These are phyloP conservation scores for Aphanomyces stellatus DNA, from an alignment of 352 stramenopile genomes.

Conservation along the genomic window DNA sequence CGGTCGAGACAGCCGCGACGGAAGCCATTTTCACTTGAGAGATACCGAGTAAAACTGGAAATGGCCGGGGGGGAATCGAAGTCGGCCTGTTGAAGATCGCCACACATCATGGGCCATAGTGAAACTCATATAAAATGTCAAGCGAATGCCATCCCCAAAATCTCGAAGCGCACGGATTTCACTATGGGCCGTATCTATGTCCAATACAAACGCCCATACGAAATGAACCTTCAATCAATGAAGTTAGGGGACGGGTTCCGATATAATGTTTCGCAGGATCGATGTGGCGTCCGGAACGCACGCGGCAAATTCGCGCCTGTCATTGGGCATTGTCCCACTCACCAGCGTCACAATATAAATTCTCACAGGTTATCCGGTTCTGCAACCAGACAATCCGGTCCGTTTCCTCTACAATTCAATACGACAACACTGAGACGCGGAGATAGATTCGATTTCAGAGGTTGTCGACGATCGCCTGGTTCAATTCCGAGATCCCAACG, in stretches of 20 bases:
- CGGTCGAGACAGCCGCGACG: neutral
- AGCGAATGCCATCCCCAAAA: neutral
- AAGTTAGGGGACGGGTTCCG: neutral
- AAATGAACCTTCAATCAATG: neutral
- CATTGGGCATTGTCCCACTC: neutral
- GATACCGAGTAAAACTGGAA: constrained; percentile 18
- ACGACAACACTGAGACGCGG: no score
- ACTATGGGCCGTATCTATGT: neutral
- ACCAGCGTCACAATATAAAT: neutral
- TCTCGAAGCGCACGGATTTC: neutral
- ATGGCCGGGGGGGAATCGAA: constrained; percentile 7
- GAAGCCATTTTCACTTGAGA: constrained; percentile 16
- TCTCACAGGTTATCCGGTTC: neutral
- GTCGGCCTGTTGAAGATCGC: neutral
- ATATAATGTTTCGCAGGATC: neutral
- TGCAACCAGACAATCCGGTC: no score
- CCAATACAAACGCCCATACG: neutral
- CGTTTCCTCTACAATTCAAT: no score
- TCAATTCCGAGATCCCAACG: no score
- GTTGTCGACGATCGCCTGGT: no score
- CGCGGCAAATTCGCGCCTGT: neutral
- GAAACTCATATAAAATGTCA: neutral
- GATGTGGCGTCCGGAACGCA: neutral
- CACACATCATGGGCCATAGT: neutral
- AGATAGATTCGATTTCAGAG: no score